Percentiles rank a stretch among this genome's conserved stretches.
phyloP scores from a whole-genome alignment of 768 basidiomycete species.

The Clitopilus hobsonii region DNA sequence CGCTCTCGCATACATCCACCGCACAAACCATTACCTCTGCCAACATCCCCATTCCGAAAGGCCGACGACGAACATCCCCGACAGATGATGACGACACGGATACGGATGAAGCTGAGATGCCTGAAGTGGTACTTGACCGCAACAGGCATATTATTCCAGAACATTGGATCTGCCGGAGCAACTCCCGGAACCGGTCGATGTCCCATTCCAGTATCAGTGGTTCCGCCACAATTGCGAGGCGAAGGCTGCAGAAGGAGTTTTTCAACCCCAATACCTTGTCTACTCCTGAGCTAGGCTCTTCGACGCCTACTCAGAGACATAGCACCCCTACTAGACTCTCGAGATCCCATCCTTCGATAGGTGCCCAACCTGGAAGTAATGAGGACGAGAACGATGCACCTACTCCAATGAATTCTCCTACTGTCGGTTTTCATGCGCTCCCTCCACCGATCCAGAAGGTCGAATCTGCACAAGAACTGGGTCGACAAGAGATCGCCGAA shows the following conservation, averaged over 20 bases:
- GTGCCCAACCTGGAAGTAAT: constrained; percentile 32
- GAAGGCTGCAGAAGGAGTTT: constrained; percentile 34
- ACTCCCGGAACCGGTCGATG: constrained; percentile 40
- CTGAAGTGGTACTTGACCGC: constrained; percentile 88
- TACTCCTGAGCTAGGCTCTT: constrained; percentile 58
- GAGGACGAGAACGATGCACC: constrained; percentile 38
- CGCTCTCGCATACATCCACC: constrained; percentile 14
- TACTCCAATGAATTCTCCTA: constrained; percentile 48
- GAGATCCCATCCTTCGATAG: constrained; percentile 31
- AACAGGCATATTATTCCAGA: constrained; percentile 96
- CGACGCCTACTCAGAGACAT: constrained; percentile 14
- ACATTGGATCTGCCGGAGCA: constrained; percentile 67
- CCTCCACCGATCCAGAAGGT: constrained; percentile 20
- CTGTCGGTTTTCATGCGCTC: constrained; percentile 25
- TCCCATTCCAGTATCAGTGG: constrained; percentile 42
- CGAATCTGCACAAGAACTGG: constrained; percentile 16
- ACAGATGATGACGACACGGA: constrained; percentile 35
- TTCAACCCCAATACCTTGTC: constrained; percentile 57
- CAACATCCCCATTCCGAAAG: constrained; percentile 13
- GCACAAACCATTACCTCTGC: constrained; percentile 15
- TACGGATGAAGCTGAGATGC: constrained; percentile 77
- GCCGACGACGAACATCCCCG: constrained; percentile 10
- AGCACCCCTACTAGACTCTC: constrained; percentile 7
- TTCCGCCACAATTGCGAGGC: constrained; percentile 25
- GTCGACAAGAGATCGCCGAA: constrained; percentile 21